Base-by-base conservation (phyloP, 176 grass and related monocot species). In the Aegilops longissima region DNA sequence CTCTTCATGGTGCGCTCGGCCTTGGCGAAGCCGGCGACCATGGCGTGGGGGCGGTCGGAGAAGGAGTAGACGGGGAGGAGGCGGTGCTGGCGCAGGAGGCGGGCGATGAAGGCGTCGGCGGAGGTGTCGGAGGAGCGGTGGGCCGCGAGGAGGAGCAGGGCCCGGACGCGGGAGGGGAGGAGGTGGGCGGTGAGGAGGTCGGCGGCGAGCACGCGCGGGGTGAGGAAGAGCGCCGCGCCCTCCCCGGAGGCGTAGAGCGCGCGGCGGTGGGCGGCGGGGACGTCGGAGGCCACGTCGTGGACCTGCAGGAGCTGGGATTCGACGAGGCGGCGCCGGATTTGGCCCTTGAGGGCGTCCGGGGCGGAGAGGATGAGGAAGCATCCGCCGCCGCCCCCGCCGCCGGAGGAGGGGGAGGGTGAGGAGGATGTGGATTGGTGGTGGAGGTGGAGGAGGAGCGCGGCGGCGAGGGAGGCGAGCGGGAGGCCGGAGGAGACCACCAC, bases 11-110 rank as follows among this genome's bases (percentile, higher is more conserved):
- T 54, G 63, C 96, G 86, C 86, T 98, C 93, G 5, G 96, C 90
- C 91, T 98, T 98, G 81, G 96, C 84, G 82, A 98, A 98, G 5
- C 96, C 96, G 36, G 96, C 66, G 81, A 98, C 84, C 93, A 98
- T 98, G 81, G 87, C 86, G 74, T 95, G 93, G 27, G 96, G 87
- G 70, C 88, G 87, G 78, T 98, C 96, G 58, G 96, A 90, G 91
- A 98, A 95, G 36, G 93, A 93, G 85, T 83, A 87, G 30, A 92
- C 86, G 12, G 90, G 90, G 70, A 93, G 86, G 31, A 95, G 88
- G 71, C 82, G 88, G 85, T 78, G 77, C 10, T 80, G 80, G 68
- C 90, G 92, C 12, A 98, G 86, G 61, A 98, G 82, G 70, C 93
- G 93, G 18, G 93, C 92, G 83, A 95, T 89, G 83, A 98, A 98